Base-by-base conservation (phyloP, 345 rosid species). In the Eutrema yunnanense region DNA sequence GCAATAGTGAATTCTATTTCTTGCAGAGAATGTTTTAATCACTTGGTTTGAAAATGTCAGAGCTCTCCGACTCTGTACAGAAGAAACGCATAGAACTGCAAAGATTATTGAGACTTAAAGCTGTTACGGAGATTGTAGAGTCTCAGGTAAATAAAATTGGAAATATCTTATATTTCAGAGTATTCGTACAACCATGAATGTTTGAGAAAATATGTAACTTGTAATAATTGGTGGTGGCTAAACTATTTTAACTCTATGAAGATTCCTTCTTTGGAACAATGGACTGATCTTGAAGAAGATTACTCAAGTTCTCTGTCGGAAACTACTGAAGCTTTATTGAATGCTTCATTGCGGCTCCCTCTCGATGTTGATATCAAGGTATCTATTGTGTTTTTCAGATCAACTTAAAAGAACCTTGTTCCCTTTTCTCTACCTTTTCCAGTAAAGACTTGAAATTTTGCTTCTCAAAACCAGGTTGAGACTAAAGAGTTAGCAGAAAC, bases 11-110 rank as follows among this genome's bases (percentile, higher is more conserved):
- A 2, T 34, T 48, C 0, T 11, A 19, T 19, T 16, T 62, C 68
- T 66, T 85, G 82, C 79, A 93, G 98, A 84, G 73, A 74, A 79
- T 75, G 67, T 79, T 93, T 43, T 84, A 85, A 66, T 84, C 91
- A 12, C 88, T 83, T 14, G 80, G 80, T 47, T 57, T 86, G 67
- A 84, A 82, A 75, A 84, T 90, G 60, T 68, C 87, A 10, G 88
- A 87, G 61, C 26, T 93, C 58, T 75, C 78, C 41, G 85, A 84
- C 27, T 86, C 86, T 14, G 92, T 90, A 73, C 79, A 77, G 79
- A 80, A 62, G 77, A 93, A 85, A 74, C 86, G 91, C 42, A 67
- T 71, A 27, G 88, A 89, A 69, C 82, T 89, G 44, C 82, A 73
- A 63, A 44, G 67, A 13, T 54, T 89, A 65, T 79, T 40, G 71